Base-by-base conservation (phyloP, 768 basidiomycete genomes). In the Lactarius deliciosus region DNA sequence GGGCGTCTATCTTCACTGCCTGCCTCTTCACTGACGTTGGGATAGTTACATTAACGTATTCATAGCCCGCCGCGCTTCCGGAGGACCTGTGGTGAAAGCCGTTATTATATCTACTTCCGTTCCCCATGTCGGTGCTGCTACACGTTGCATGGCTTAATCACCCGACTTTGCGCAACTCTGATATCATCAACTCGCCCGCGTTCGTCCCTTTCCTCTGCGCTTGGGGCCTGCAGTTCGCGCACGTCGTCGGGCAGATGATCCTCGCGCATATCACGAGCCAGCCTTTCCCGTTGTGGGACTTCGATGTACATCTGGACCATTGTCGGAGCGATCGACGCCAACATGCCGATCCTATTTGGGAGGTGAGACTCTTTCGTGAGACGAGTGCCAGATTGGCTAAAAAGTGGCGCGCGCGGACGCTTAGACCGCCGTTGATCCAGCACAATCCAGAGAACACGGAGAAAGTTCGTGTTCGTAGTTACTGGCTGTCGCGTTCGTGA, bases 171-270 rank as follows among this genome's bases (percentile, higher is more conserved):
- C 77, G 82, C 63, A 78, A 86, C 64, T 87, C 88, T 3, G 80
- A 79, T n/a, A 86, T 96, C 75, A 80, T 97, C 47, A 81, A 89
- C 70, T 91, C 91, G 1, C 80, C 87, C 1, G 82, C 88, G 30
- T 88, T 98, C 74, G 78, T 98, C 13, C 94, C 95, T 3, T 97
- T 96, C 80, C 77, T 96, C 20, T 89, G 87, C 72, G 88, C 91
- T 22, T 98, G 96, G 95, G 96, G 95, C n/a, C 76, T 92, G 61
- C 90, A 92, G 76, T 92, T 93, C 70, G 89, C 91, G 34, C 91
- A 92, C 69, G 89, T 95, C 74, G 96, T 97, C 43, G 93, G 94
- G 13, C 81, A 89, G 70, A 91, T 98, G 82, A 98, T 98, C 72
- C 79, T 97, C 56, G 92, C 95, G 1, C 97, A 98, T 76, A 87